Percentiles rank a stretch among this genome's conserved stretches.
Conservation (phyloP, 345 rosid species). For the Luvunga scandens region DNA sequence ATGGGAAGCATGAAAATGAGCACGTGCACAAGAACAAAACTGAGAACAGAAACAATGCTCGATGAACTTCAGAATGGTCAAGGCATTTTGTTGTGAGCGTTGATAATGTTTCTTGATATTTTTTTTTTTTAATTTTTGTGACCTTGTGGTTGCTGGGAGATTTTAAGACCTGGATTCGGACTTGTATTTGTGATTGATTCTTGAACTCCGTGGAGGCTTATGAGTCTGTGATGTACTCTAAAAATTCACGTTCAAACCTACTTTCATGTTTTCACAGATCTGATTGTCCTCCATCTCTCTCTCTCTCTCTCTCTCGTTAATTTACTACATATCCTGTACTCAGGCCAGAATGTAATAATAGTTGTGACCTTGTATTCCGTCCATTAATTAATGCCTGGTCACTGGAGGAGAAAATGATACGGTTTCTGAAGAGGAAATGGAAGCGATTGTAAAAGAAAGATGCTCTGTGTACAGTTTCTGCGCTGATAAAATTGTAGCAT, state of each 20-base stretch:
- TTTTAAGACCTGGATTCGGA: not conserved
- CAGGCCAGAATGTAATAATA: not conserved
- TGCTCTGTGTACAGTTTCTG: not conserved
- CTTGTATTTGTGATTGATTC: not conserved
- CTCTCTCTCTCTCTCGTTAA: accelerated
- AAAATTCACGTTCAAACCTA: not conserved
- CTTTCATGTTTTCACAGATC: not conserved
- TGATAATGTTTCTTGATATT: not conserved
- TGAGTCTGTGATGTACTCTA: not conserved
- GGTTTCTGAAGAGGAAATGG: not conserved
- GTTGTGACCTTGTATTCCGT: no score
- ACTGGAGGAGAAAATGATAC: no score
- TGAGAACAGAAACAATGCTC: not conserved
- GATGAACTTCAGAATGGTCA: not conserved
- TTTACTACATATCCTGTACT: not conserved
- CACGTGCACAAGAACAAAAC: not conserved
- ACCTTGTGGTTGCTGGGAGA: not conserved
- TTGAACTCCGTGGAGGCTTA: not conserved
- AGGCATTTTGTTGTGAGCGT: not conserved
- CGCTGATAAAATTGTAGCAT: no score
- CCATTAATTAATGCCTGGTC: no score
- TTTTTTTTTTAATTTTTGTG: not conserved
- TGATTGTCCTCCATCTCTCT: not conserved
- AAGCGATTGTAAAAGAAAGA: not conserved
- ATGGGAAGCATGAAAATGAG: conserved; percentile 13